These are phyloP conservation scores for Colletotrichum sp. DNA, from an alignment of 2,329 filamentous ascomycete species.

Conservation along the genomic window DNA sequence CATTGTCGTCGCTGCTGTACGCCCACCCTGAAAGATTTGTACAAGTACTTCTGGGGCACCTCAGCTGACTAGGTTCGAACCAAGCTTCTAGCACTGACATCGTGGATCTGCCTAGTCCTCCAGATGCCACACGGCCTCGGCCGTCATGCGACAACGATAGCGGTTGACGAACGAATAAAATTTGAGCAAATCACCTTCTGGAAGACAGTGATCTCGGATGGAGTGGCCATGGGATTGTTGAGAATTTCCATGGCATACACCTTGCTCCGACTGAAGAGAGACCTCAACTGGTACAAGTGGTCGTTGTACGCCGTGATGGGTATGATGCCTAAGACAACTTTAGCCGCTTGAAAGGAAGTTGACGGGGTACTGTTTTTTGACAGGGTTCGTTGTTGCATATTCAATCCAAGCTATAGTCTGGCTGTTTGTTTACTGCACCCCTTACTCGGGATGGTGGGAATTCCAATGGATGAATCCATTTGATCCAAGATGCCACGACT, in stretches of 20 bases:
- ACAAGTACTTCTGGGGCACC: too few species aligned
- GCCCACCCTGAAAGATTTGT: not conserved
- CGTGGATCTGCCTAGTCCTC: slow-evolving; percentile 27
- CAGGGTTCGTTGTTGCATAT: slow-evolving; percentile 24
- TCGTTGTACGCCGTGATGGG: slow-evolving; percentile 25
- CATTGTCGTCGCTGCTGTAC: slow-evolving; percentile 26
- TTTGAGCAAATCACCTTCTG: slow-evolving; percentile 27
- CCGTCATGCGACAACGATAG: slow-evolving; percentile 19
- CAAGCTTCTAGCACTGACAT: slow-evolving; percentile 19
- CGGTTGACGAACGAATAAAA: slow-evolving; percentile 12
- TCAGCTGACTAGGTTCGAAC: not conserved
- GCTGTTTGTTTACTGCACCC: slow-evolving; percentile 28
- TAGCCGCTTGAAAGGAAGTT: not conserved
- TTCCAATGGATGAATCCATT: slow-evolving; percentile 28
- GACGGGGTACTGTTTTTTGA: not conserved
- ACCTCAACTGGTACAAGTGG: slow-evolving; percentile 26
- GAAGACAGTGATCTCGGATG: slow-evolving; percentile 27
- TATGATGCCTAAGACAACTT: not conserved
- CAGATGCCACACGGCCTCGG: slow-evolving; percentile 27
- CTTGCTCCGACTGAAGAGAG: slow-evolving; percentile 24
- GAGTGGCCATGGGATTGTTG: slow-evolving; percentile 25
- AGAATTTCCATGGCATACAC: slow-evolving; percentile 27
- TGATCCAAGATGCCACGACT: slow-evolving; percentile 24
- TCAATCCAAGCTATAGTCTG: slow-evolving; percentile 25
- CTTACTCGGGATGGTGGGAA: slow-evolving; percentile 29